phyloP scores from a whole-genome alignment of 2,329 filamentous ascomycete species.

The Fusarium sp. region DNA sequence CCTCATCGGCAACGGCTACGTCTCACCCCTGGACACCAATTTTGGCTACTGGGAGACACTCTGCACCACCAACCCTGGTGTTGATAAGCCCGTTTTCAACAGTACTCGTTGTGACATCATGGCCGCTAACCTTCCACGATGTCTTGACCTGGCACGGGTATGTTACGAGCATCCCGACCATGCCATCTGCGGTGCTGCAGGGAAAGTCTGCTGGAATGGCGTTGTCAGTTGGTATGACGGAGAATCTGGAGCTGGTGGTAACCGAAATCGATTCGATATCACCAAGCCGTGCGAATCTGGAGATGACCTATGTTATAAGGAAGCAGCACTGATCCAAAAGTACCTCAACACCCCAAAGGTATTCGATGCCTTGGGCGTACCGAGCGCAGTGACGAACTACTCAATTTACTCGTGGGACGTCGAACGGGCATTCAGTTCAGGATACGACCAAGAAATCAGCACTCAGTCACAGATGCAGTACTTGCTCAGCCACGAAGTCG shows the following conservation, averaged over 20 bases:
- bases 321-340: slow-evolving; percentile 5
- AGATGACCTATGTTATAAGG: slow-evolving; percentile 22
- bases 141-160: slow-evolving; percentile 26
- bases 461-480: slow-evolving; percentile 21
- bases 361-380: slow-evolving; percentile 14
- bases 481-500: slow-evolving; percentile 12
- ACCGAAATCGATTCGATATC: slow-evolving; percentile 25
- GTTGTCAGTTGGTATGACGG: slow-evolving; percentile 12
- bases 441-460: slow-evolving; percentile 17
- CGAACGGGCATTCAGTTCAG: not conserved
- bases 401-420: slow-evolving; percentile 10
- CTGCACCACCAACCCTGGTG: slow-evolving; percentile 35
- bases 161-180: slow-evolving; percentile 39
- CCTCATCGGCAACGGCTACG: slow-evolving; percentile 38
- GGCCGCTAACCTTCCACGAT: slow-evolving; percentile 35
- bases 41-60: slow-evolving; percentile 42
- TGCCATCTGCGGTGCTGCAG: slow-evolving; percentile 29
- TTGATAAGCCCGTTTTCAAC: slow-evolving; percentile 31
- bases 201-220: slow-evolving; percentile 26
- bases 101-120: slow-evolving; percentile 31
- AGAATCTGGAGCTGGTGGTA: not conserved
- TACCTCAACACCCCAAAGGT: slow-evolving; percentile 9
- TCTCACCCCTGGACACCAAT: slow-evolving; percentile 33
- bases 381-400: not conserved
- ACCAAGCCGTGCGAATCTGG: slow-evolving; percentile 4